Conservation (phyloP, 202 grass and related monocot species). For the Zoysia matrella region DNA sequence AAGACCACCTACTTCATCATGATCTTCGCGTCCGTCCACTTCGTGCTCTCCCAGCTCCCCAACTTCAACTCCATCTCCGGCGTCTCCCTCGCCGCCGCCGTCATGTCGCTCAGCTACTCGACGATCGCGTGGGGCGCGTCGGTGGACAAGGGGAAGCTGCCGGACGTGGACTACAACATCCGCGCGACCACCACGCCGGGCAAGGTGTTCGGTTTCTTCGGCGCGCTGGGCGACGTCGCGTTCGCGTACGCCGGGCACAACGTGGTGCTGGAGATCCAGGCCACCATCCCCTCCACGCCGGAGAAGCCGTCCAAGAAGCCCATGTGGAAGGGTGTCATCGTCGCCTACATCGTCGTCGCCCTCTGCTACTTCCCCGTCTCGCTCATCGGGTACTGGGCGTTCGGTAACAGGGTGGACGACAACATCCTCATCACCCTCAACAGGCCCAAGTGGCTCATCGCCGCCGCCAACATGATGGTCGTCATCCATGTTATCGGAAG, state of each 20-base stretch:
- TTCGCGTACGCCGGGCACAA: conserved; percentile 89
- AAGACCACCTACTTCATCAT: conserved; percentile 88
- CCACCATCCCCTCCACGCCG: conserved; percentile 83
- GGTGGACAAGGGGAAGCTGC: conserved; percentile 54
- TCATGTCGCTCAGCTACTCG: conserved; percentile 94
- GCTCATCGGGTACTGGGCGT: conserved; percentile 76
- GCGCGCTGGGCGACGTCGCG: conserved; percentile 63
- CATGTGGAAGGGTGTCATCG: conserved; percentile 94
- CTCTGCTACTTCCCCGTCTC: conserved; percentile 92
- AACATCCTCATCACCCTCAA: conserved; percentile 72
- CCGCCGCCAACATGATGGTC: conserved; percentile 86
- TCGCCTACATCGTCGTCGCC: conserved; percentile 81
- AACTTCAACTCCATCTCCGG: conserved; percentile 94
- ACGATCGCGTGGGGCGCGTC: conserved; percentile 87
- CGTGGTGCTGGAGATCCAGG: conserved; percentile 93
- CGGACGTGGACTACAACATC: conserved; percentile 54
- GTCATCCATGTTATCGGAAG: conserved; percentile 88
- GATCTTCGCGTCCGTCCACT: conserved; percentile 86
- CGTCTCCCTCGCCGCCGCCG: conserved; percentile 81
- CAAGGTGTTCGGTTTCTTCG: conserved; percentile 70
- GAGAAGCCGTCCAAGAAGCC: conserved; percentile 89
- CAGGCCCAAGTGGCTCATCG: conserved; percentile 83
- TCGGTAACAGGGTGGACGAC: conserved; percentile 63
- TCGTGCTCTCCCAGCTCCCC: conserved; percentile 76
- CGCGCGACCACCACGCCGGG: conserved; percentile 40